Evolutionary conservation across 2,329 filamentous ascomycete genomes (phyloP), one percentile per base, ranked within the genome.

Genomic region (Cryphonectria radicalis): DNA sequence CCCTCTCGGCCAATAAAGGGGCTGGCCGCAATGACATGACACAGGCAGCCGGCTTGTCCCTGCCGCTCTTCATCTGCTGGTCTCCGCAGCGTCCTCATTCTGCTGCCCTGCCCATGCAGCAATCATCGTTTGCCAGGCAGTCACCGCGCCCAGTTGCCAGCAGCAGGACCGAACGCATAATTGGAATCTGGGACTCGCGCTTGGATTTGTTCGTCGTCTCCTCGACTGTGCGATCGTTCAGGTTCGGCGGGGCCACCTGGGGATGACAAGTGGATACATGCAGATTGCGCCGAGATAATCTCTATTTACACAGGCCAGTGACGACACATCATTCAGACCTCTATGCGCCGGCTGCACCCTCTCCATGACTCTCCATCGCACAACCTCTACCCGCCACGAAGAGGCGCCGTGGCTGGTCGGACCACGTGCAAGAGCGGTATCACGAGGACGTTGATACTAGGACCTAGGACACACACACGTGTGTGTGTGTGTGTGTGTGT

Each of bases 11-110:
- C 64, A 53, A 35, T 53, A 17, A 35, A 32, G 28, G 53, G 46
- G 10, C 10, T 14, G 43, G 28, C 25, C 43, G 46, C 64, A 32
- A 19, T 37, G 46, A 19, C 37, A 28, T 66, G 64, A 46, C 37
- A 42, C 35, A 65, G 63, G 64, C 22, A 35, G 25, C 59, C 32
- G 46, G 28, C 43, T 55, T 50, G 35, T 66, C 64, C 46, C 46
- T 50, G 64, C 40, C 64, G 64, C 46, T 66, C 64, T n/a, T 66
- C 46, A 53, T 66, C 32, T 53, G 28, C 62, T 64, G 40, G n/a
- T n/a, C 62, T 40, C 37, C 62, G 35, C 35, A n/a, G 25, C 5
- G 37, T 28, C 11, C 42, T 37, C 22, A 25, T n/a, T 37, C 55
- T n/a, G 7, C 46, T 50, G 17, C 60, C 40, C 28, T 46, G 17